Conservation (phyloP, 345 rosid species). For the Erysimum cheiranthoides region DNA sequence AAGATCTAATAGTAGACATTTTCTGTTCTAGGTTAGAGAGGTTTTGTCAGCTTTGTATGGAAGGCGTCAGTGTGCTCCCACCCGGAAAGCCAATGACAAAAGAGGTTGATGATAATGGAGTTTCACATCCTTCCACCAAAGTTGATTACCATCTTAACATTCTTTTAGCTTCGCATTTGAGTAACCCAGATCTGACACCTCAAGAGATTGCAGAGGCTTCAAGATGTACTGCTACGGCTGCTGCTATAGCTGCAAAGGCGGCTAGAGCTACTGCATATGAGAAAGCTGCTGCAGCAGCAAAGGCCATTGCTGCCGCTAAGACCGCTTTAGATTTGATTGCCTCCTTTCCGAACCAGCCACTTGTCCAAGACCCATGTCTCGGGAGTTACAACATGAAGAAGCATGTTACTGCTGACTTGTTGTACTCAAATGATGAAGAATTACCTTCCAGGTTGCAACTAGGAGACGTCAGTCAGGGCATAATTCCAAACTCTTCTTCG, state of each 20-base stretch:
- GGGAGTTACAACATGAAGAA: constrained; percentile 71
- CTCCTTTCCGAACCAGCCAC: constrained; percentile 59
- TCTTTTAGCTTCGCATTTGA: constrained; percentile 55
- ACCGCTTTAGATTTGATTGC: constrained; percentile 75
- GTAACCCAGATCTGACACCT: constrained; percentile 58
- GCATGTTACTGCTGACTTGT: constrained; percentile 73
- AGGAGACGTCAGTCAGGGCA: constrained; percentile 67
- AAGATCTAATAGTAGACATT: background rate
- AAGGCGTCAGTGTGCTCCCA: constrained; percentile 31
- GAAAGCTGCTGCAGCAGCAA: constrained; percentile 79
- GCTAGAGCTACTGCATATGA: constrained; percentile 80
- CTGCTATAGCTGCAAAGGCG: constrained; percentile 65
- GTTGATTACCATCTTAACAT: constrained; percentile 58
- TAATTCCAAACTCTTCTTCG: constrained; percentile 61
- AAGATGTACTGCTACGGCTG: constrained; percentile 60
- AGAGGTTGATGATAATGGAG: background rate
- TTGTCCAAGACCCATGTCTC: constrained; percentile 50
- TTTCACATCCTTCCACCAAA: constrained; percentile 41
- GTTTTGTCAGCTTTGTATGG: constrained; percentile 26
- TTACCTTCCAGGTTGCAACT: constrained; percentile 67
- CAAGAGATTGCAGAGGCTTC: constrained; percentile 76
- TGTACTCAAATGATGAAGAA: constrained; percentile 72
- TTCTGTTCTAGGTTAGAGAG: constrained; percentile 11
- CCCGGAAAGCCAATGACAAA: constrained; percentile 9
- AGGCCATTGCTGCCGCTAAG: constrained; percentile 75